Base-by-base conservation (phyloP, 371 early-diverging fungal species). In the Actinomortierella wolfii region DNA sequence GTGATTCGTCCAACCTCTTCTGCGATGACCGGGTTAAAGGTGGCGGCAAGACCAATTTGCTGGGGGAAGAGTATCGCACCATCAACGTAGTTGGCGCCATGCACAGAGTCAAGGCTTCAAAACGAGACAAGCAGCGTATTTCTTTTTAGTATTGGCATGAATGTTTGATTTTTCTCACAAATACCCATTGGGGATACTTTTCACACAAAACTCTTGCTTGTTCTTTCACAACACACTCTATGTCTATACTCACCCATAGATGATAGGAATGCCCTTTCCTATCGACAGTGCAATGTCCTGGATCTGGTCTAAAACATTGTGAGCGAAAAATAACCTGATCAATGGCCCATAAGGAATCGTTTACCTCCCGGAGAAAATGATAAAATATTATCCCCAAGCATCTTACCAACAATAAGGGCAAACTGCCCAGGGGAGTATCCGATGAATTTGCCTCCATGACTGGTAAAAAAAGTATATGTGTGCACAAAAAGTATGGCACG, bases 11-110 rank as follows among this genome's bases (percentile, higher is more conserved):
- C 84, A 2, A 68, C 66, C 34, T 71, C 76, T 40, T 79, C 75
- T 1, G 83, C 80, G 15, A 51, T 24, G 3, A 60, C 61, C 0
- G 77, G 75, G 41, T 81, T 78, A 49, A 84, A 84, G 0, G 83
- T 81, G 1, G 84, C 84, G 1, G 81, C 84, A 8, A 76, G 67
- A 34, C 73, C 79, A 11, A 79, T 77, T 43, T 80, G 76, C 14
- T 80, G 75, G 0, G 83, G 82, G 65, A 83, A 81, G 34, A 83
- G 41, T 1, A 70, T 65, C 3, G 78, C 76, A 8, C 81, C 79
- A 61, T 79, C 82, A 24, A 89, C 79, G 51, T 83, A 88, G 59
- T 87, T 84, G 4, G 89, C 89, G 15, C 89, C 89, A 54, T 87
- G 85, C 11, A 89, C 84, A 17, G 86, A 82, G 63, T 89, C 87